phyloP scores from a whole-genome alignment of 2,329 filamentous ascomycete species.

The Aspergillus intermedius region DNA sequence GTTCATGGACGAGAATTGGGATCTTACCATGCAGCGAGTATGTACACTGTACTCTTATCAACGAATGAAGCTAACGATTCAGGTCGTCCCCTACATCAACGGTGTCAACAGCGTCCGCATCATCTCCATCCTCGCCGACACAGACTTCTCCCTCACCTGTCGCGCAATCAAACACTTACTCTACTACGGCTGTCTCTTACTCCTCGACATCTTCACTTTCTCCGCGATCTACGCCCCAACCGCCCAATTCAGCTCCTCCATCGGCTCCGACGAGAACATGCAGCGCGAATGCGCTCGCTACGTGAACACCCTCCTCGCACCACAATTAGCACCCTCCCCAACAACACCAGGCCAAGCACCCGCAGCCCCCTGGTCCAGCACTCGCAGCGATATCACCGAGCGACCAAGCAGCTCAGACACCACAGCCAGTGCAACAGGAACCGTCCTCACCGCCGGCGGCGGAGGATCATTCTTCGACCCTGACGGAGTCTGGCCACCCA shows the following conservation, averaged over 20 bases:
- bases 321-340: slow-evolving; percentile 11
- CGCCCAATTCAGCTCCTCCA: slow-evolving; percentile 64
- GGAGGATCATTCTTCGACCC: slow-evolving; percentile 17
- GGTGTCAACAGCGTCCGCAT: slow-evolving; percentile 83
- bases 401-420: slow-evolving; percentile 10
- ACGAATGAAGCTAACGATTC: background rate
- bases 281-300: slow-evolving; percentile 85
- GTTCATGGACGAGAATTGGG: slow-evolving; percentile 51
- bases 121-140: slow-evolving; percentile 77
- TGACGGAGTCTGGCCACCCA: slow-evolving; percentile 40
- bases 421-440: slow-evolving; percentile 2
- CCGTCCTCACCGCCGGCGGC: slow-evolving; percentile 12
- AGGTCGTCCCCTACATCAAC: slow-evolving; percentile 80
- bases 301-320: slow-evolving; percentile 54
- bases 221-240: slow-evolving; percentile 82
- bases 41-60: background rate
- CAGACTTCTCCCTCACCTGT: slow-evolving; percentile 78
- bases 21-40: slow-evolving; percentile 47
- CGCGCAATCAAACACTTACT: slow-evolving; percentile 82
- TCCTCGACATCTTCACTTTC: slow-evolving; percentile 95
- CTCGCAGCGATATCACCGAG: slow-evolving; percentile 11
- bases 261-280: slow-evolving; percentile 68
- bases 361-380: slow-evolving; percentile 11
- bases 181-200: slow-evolving; percentile 83
- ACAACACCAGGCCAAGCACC: slow-evolving; percentile 19